A percentile compares a stretch with the other conserved stretches of the same genome.
Conservation (phyloP, 2,329 filamentous ascomycete genomes). For the Monilinia aucupariae region DNA sequence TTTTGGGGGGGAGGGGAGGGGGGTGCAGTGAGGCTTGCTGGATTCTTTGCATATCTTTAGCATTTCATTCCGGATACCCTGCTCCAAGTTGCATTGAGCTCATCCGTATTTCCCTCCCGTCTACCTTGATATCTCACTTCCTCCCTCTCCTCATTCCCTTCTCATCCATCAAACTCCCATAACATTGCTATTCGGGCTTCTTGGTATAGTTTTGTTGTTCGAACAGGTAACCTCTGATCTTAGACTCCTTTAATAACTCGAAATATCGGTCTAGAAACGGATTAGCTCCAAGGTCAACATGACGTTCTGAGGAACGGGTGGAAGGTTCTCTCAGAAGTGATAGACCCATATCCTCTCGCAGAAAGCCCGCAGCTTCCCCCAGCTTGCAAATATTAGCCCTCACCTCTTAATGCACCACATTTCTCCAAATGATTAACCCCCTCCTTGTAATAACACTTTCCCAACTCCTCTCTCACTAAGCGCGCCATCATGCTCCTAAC, state of each 20-base stretch:
- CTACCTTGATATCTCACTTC: neutral
- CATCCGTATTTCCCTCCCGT: neutral
- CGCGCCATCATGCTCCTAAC: conserved; percentile 85
- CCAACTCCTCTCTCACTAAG: conserved; percentile 73
- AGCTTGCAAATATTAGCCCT: conserved; percentile 34
- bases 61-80: neutral
- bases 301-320: neutral
- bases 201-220: conserved; percentile 71
- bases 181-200: conserved; percentile 36
- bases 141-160: neutral
- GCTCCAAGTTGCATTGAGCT: neutral
- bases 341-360: neutral
- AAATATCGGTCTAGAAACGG: conserved; percentile 64
- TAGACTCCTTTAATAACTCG: conserved; percentile 67
- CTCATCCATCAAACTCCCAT: neutral
- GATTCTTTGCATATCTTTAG: neutral
- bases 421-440: conserved; percentile 87
- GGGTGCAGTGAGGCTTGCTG: neutral
- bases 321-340: neutral
- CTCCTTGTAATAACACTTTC: conserved; percentile 79
- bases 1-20: neutral
- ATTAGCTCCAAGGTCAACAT: conserved; percentile 1
- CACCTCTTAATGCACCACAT: conserved; percentile 75
- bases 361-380: neutral
- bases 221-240: conserved; percentile 74